Percentiles rank a stretch among this genome's conserved stretches.
Conservation (phyloP, 805 yeast genomes). For the Candida silvicultrix region DNA sequence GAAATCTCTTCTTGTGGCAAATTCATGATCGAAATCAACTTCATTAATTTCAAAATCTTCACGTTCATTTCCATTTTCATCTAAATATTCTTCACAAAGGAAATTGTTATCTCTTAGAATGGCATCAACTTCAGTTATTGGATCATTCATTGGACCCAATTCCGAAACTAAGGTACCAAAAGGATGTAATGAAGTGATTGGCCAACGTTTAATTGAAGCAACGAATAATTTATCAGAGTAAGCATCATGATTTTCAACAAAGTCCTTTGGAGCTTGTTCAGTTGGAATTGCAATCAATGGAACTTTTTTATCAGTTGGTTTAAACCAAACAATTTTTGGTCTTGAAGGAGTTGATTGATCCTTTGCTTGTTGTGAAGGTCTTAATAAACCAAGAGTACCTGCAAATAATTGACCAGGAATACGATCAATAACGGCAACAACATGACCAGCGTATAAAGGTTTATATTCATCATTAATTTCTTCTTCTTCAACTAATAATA, state of each 20-base stretch:
- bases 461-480: conserved; percentile 88
- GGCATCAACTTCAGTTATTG: conserved; percentile 77
- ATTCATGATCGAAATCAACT: conserved; percentile 21
- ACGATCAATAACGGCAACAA: conserved; percentile 95
- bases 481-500: conserved; percentile 88
- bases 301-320: conserved; percentile 96
- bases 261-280: conserved; percentile 94
- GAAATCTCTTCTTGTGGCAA: conserved; percentile 43
- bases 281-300: conserved; percentile 98
- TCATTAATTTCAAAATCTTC: conserved; percentile 28
- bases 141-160: conserved; percentile 74
- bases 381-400: conserved; percentile 86
- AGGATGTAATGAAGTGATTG: conserved; percentile 96
- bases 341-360: conserved; percentile 36
- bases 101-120: conserved; percentile 84
- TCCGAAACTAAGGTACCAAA: conserved; percentile 90
- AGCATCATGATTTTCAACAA: conserved; percentile 83
- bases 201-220: conserved; percentile 98
- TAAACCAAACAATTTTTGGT: conserved; percentile 98
- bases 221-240: conserved; percentile 81
- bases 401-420: conserved; percentile 95
- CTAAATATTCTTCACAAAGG: conserved; percentile 74
- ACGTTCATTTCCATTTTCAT: conserved; percentile 22
- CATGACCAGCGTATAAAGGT: conserved; percentile 96
- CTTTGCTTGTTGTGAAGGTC: conserved; percentile 93